Percentiles rank a stretch among this genome's conserved stretches.
These are phyloP conservation scores for Tulasnella sp. DNA, from an alignment of 768 basidiomycete genomes.

Conservation along the genomic window DNA sequence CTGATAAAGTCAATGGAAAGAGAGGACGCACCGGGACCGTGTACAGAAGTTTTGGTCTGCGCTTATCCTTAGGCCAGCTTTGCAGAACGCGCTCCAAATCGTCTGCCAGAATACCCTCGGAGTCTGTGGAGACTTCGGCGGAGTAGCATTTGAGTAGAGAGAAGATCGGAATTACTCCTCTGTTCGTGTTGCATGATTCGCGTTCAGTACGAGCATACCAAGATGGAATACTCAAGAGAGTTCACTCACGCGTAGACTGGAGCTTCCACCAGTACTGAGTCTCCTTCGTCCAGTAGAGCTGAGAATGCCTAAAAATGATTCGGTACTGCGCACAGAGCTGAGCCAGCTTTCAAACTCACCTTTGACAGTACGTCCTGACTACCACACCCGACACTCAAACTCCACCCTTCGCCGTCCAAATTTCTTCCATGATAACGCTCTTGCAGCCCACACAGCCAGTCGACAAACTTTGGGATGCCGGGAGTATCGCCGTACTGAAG, in stretches of 20 bases:
- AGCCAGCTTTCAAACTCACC: conserved; percentile 29
- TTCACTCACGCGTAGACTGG: conserved; percentile 44
- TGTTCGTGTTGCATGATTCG: conserved; percentile 20
- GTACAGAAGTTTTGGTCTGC: too few relatives aligned
- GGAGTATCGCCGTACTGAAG: conserved; percentile 70
- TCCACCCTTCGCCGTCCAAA: conserved; percentile 54
- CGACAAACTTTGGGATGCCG: conserved; percentile 48
- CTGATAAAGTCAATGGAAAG: too few relatives aligned
- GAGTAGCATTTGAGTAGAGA: conserved; percentile 42
- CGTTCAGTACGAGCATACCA: background rate
- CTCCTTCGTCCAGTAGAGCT: conserved; percentile 64
- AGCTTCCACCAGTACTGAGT: conserved; percentile 69
- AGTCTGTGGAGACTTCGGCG: conserved; percentile 68
- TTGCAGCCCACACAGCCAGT: conserved; percentile 67
- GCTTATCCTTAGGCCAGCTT: too few relatives aligned
- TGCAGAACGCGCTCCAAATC: conserved; percentile 53
- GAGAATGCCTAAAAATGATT: conserved; percentile 45
- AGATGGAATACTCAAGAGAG: background rate
- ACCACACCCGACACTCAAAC: conserved; percentile 63
- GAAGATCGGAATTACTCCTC: conserved; percentile 58
- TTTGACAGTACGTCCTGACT: conserved; percentile 86
- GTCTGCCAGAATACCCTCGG: conserved; percentile 49
- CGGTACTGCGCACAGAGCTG: background rate
- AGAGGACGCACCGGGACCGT: too few relatives aligned
- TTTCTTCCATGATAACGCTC: conserved; percentile 50